Conservation (phyloP, 352 stramenopile species). For the Globisporangium spinosum region DNA sequence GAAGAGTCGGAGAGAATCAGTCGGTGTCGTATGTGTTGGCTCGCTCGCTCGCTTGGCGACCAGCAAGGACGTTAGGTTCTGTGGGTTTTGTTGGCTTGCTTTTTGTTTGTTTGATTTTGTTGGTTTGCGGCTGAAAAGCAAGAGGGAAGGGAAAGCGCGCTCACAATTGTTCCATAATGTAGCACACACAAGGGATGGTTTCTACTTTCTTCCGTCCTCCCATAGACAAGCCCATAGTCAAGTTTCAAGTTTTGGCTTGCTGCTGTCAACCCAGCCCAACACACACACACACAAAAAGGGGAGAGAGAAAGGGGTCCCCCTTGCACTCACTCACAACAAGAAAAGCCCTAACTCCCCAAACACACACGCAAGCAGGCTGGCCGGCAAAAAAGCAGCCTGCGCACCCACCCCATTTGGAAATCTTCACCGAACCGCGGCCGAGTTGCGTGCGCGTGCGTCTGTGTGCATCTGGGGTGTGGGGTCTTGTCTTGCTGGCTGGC, state of each 20-base stretch:
- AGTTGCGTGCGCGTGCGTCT: conserved; percentile 11
- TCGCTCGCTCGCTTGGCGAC: not conserved
- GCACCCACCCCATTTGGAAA: conserved; percentile 14
- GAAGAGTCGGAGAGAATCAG: conserved; percentile 19
- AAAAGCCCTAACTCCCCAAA: not conserved
- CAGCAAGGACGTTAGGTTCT: not conserved
- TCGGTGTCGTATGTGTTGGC: not conserved
- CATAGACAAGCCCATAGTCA: conserved; percentile 10
- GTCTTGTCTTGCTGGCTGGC: not conserved
- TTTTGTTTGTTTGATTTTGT: not conserved
- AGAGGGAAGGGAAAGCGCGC: not conserved
- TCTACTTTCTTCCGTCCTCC: conserved; percentile 3
- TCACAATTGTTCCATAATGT: conserved; percentile 6
- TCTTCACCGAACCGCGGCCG: conserved; percentile 18
- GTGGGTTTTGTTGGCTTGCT: not conserved
- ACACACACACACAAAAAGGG: not conserved
- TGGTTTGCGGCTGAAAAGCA: not conserved
- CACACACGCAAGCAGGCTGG: not conserved
- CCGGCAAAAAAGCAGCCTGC: not conserved
- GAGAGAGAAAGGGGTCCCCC: conserved; percentile 1
- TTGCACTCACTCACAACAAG: not conserved
- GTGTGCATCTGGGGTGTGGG: not conserved
- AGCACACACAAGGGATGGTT: conserved; percentile 6
- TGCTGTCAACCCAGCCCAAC: conserved; percentile 5
- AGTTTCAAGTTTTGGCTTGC: not conserved